Conservation (phyloP, 2,329 filamentous ascomycete species). For the Colletotrichum viniferum region DNA sequence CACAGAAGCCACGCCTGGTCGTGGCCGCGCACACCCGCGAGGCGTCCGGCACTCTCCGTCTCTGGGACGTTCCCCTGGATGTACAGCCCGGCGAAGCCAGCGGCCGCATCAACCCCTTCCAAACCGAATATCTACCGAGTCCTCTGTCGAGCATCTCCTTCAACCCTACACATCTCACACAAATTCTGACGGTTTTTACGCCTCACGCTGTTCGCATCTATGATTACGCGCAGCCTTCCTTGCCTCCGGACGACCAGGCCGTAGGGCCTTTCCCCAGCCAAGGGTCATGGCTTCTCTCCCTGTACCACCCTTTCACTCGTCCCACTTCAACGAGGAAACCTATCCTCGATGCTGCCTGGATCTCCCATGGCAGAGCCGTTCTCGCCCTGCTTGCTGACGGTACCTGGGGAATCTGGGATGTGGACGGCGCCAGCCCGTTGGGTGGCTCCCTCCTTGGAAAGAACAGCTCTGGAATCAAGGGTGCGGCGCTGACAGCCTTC, state of each 20-base stretch:
- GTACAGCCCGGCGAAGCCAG: slow-evolving; percentile 33
- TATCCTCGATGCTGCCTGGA: slow-evolving; percentile 67
- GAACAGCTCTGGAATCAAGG: slow-evolving; percentile 56
- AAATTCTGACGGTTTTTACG: slow-evolving; percentile 61
- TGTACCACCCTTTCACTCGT: slow-evolving; percentile 62
- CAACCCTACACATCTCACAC: slow-evolving; percentile 62
- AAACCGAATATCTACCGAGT: slow-evolving; percentile 61
- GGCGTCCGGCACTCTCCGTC: slow-evolving; percentile 59
- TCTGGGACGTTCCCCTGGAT: slow-evolving; percentile 63
- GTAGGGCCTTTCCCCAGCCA: slow-evolving; percentile 58
- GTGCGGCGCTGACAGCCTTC: slow-evolving; percentile 63
- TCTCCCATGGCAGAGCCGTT: slow-evolving; percentile 63
- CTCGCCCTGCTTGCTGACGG: slow-evolving; percentile 65
- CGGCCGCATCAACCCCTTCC: slow-evolving; percentile 53
- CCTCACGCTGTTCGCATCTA: slow-evolving; percentile 65
- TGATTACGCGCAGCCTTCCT: slow-evolving; percentile 60
- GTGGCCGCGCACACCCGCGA: slow-evolving; percentile 65
- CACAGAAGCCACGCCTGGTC: slow-evolving; percentile 47
- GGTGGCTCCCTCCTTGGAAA: slow-evolving; percentile 52
- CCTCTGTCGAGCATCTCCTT: slow-evolving; percentile 63
- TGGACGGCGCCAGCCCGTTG: slow-evolving; percentile 60
- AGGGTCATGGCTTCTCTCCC: slow-evolving; percentile 68
- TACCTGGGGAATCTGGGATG: slow-evolving; percentile 72
- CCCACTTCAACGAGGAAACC: slow-evolving; percentile 58
- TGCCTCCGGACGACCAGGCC: slow-evolving; percentile 55